Evolutionary conservation across 2,329 filamentous ascomycete genomes (phyloP), one percentile per base, ranked within the genome.

Genomic region (Elsinoe fawcettii): DNA sequence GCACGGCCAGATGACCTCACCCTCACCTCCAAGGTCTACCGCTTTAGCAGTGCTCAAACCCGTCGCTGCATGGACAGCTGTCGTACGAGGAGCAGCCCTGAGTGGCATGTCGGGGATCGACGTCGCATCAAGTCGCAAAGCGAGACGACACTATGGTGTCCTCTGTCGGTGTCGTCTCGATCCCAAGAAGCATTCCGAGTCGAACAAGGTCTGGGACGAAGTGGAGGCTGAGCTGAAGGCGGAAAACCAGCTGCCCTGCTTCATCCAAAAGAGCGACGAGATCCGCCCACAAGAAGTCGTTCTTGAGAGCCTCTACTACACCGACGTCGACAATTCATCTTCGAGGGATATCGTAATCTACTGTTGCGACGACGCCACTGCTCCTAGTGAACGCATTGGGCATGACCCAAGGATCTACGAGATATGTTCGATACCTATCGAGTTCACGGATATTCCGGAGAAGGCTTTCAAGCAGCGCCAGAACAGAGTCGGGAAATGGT

Each of bases 201-300:
- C 77, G 43, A 87, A 90, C 69, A 75, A 87, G 53, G 91, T 91
- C 66, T 91, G 87, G 87, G 86, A 83, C 62, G 86, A 86, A 5
- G 69, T 90, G 22, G 90, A 86, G 86, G 86, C 90, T 72, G 73
- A 86, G 51, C 90, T 86, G 86, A 90, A 90, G 86, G 87, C 91
- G 5, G 84, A 80, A 46, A 86, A 91, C 69, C 79, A 87, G 49
- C 90, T 92, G 86, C 86, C 90, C 71, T 91, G 88, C 88, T 87
- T 90, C 70, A 88, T 90, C 67, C 47, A 32, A 22, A 44, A 32
- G n/a, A 54, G 54, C 11, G 12, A 59, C 2, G 20, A 23, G 4
- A 11, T 60, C 20, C 23, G 34, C 2, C 12, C 46, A 7, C 18
- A 16, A 0, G n/a, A 20, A 14, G 51, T 55, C 1, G 27, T 60